A percentile compares a stretch with the other conserved stretches of the same genome.
phyloP scores from a whole-genome alignment of 2,329 filamentous ascomycete species.

The Fusarium setosum region DNA sequence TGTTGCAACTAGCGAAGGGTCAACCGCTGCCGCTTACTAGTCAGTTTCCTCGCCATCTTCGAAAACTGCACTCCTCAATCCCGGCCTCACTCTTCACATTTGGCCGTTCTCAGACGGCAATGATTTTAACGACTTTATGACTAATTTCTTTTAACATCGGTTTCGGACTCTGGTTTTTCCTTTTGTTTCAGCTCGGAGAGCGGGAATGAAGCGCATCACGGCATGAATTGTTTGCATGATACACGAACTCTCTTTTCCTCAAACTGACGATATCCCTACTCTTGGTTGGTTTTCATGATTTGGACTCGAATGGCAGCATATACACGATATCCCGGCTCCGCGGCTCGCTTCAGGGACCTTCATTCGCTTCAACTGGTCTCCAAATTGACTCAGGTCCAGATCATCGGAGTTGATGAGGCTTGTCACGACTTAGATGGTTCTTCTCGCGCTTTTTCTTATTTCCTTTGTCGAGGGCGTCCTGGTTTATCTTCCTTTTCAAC shows the following conservation, averaged over 20 bases:
- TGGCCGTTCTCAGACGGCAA: constrained; percentile 27
- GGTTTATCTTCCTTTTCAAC: constrained; percentile 4
- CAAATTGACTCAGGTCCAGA: constrained; percentile 6
- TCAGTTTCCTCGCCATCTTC: background rate
- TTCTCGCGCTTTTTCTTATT: constrained; percentile 5
- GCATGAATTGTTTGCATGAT: constrained; percentile 34
- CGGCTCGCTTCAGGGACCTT: constrained; percentile 3
- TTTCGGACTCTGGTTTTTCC: background rate
- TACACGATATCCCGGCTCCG: constrained; percentile 21
- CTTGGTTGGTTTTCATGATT: constrained; percentile 13
- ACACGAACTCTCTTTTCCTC: constrained; percentile 29
- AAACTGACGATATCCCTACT: constrained; percentile 32
- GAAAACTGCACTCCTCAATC: background rate
- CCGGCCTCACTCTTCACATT: background rate
- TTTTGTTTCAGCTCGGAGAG: constrained; percentile 29
- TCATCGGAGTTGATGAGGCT: constrained; percentile 2
- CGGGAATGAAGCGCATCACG: constrained; percentile 35
- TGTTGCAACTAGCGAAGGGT: constrained; percentile 57
- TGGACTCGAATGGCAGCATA: constrained; percentile 25
- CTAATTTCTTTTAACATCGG: constrained; percentile 21
- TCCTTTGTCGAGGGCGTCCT: constrained; percentile 15
- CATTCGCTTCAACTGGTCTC: constrained; percentile 9
- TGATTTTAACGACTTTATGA: constrained; percentile 41
- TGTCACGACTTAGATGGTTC: constrained; percentile 23
- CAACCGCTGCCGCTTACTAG: constrained; percentile 55